These are phyloP conservation scores for maize (Zea mays) DNA, from an alignment of 176 grass and related monocot genomes.

Conservation along the genomic window Zm-B73-REFERENCE-NAM-5.0 NC_050103.1:180034501-180035000, in stretches of 20 bases:
- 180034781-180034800: not conserved
- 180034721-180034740: slow-evolving; percentile 1
- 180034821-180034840: not conserved
- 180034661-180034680: not conserved
- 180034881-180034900: not conserved
- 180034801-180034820: not conserved
- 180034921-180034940: slow-evolving; percentile 15
- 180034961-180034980: not conserved
- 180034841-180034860: not conserved
- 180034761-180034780: not conserved
- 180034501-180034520: not conserved
- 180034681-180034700: not conserved
- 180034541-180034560: not conserved
- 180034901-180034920: not conserved
- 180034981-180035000: not conserved
- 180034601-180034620: slow-evolving; percentile 10
- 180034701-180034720: slow-evolving; percentile 18
- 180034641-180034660: not conserved
- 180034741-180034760: not conserved
- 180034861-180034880: slow-evolving; percentile 10
- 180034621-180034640: not conserved
- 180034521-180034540: slow-evolving; percentile 13
- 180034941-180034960: not conserved
- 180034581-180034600: not conserved
- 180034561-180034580: not conserved